Conservation (phyloP, 768 basidiomycete species). For the Collybia sp. region DNA sequence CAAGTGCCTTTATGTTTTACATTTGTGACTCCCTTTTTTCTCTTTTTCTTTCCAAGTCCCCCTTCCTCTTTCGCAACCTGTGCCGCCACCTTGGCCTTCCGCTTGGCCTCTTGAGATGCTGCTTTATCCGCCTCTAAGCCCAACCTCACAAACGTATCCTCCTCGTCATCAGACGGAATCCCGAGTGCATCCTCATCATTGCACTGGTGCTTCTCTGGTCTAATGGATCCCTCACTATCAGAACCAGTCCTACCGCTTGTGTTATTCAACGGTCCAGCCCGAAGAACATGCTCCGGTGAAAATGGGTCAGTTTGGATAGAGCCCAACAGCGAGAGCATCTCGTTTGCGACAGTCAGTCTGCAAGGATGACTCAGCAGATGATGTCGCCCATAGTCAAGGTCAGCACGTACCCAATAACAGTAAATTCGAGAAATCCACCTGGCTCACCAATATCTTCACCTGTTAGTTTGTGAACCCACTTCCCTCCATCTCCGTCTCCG, state of each 20-base stretch:
- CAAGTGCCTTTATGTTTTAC: too few species aligned
- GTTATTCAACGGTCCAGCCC: too few species aligned
- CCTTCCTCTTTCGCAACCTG: slow-evolving; percentile 12
- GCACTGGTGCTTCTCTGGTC: too few species aligned
- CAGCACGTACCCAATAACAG: slow-evolving; percentile 74
- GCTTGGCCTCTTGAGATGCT: slow-evolving; percentile 16
- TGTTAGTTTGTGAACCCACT: slow-evolving; percentile 76
- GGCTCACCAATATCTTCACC: slow-evolving; percentile 65
- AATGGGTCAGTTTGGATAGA: slow-evolving; percentile 78
- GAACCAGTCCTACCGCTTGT: too few species aligned
- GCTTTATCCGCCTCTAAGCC: slow-evolving; percentile 21
- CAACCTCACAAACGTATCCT: slow-evolving; percentile 19
- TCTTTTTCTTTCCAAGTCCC: slow-evolving; percentile 3
- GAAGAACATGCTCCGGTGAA: slow-evolving; percentile 44
- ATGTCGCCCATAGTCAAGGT: too few species aligned
- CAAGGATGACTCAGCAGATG: background rate
- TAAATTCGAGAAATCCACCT: slow-evolving; percentile 71
- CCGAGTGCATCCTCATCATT: slow-evolving; percentile 15
- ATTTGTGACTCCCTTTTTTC: too few species aligned
- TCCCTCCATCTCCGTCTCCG: slow-evolving; percentile 31
- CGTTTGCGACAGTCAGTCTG: slow-evolving; percentile 85
- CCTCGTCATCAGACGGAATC: slow-evolving; percentile 13
- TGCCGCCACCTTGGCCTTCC: slow-evolving; percentile 17
- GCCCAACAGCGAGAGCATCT: slow-evolving; percentile 88
- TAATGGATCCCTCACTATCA: too few species aligned